phyloP scores from a whole-genome alignment of 192 early-diverging fungal species.

The Rhizophagus clarus region DNA sequence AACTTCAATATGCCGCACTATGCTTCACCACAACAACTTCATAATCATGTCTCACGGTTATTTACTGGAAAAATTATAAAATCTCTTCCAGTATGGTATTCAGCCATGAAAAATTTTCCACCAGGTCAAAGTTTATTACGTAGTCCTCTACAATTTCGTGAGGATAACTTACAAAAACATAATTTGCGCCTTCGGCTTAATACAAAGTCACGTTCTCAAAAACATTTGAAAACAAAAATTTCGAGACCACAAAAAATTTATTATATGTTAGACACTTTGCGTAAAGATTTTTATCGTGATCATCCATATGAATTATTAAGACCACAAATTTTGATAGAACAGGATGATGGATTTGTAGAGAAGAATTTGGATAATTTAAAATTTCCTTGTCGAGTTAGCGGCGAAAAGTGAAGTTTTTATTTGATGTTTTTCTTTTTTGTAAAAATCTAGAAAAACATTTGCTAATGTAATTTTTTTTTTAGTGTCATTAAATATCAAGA shows the following conservation, averaged over 20 bases:
- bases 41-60: slow-evolving; percentile 53
- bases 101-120: slow-evolving; percentile 48
- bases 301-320: slow-evolving; percentile 88
- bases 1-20: background rate
- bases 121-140: slow-evolving; percentile 61
- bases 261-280: slow-evolving; percentile 88
- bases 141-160: slow-evolving; percentile 21
- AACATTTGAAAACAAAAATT: slow-evolving; percentile 60
- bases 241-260: slow-evolving; percentile 71
- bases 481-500: slow-evolving; percentile 87
- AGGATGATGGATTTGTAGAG: slow-evolving; percentile 50
- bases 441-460: too few relatives aligned
- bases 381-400: slow-evolving; percentile 62
- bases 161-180: background rate
- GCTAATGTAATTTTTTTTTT: slow-evolving; percentile 15
- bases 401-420: slow-evolving; percentile 75
- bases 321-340: slow-evolving; percentile 73
- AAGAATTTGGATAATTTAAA: slow-evolving; percentile 49
- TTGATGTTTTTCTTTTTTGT: background rate
- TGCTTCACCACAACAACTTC: slow-evolving; percentile 48
- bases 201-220: slow-evolving; percentile 32
- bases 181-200: too few relatives aligned
- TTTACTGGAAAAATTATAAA: slow-evolving; percentile 57
- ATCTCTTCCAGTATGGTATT: slow-evolving; percentile 55
- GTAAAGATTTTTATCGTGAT: slow-evolving; percentile 84